These are phyloP conservation scores for Tylopilus sp. DNA, from an alignment of 1,284 basidiomycete species.

Conservation along the genomic window DNA sequence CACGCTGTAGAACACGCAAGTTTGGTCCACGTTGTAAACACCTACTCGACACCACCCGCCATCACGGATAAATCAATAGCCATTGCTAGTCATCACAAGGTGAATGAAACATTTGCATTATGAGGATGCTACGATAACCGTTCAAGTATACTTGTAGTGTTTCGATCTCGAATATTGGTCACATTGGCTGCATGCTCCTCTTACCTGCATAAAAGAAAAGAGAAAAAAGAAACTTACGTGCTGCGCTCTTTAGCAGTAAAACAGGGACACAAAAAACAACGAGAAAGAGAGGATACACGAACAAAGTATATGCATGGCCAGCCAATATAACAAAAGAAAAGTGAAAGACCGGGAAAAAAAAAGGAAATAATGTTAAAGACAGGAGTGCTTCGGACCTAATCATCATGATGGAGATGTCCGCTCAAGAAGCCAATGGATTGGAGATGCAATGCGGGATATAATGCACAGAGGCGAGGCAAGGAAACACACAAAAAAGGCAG, in stretches of 20 bases:
- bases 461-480: conserved; percentile 20
- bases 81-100: background rate
- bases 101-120: conserved; percentile 22
- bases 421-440: conserved; percentile 12
- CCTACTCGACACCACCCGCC: no score
- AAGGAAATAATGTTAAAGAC: conserved; percentile 34
- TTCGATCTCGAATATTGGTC: conserved; percentile 17
- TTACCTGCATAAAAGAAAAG: conserved; percentile 31
- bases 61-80: no score
- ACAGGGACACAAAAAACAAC: conserved; percentile 21
- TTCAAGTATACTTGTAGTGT: conserved; percentile 31
- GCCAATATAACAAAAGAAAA: conserved; percentile 24
- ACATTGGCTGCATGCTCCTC: conserved; percentile 22
- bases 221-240: conserved; percentile 15
- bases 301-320: conserved; percentile 34
- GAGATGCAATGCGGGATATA: conserved; percentile 28
- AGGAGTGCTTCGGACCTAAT: conserved; percentile 16
- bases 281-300: conserved; percentile 13
- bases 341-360: conserved; percentile 15
- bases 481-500: conserved; percentile 15
- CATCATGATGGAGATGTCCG: conserved; percentile 10
- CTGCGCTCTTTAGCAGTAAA: conserved; percentile 14
- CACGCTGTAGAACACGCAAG: no score
- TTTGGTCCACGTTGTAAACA: background rate
- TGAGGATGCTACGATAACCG: conserved; percentile 25